Base-by-base conservation (phyloP, 1,284 basidiomycete species). In the Boletus hoseneyae region DNA sequence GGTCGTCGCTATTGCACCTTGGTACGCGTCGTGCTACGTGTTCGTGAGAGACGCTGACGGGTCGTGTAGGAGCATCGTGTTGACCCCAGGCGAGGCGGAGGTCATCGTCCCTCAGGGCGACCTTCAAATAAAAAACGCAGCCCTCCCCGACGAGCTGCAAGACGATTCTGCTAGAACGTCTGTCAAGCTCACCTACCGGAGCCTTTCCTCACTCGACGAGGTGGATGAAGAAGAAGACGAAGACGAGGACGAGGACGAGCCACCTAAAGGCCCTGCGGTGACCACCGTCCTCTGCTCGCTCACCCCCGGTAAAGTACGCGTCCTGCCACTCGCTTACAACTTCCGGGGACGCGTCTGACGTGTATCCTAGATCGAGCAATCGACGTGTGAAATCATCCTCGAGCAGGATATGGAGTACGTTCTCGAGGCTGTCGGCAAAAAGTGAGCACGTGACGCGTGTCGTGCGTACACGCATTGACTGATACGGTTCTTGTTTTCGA, bases 341-440 rank as follows among this genome's bases (percentile, higher is more conserved):
- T 7, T 11, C 25, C 21, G 3, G 21, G 16, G 36, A 49, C 54
- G 53, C 45, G 51, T 50, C 48, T 51, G 40, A 50, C 52, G 32
- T 32, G 34, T 23, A 23, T 43, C 15, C 9, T 52, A 92, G 90
- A 82, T 86, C 57, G 93, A 96, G 69, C 92, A 96, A 69, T 77
- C 83, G 10, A 72, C 77, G 23, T 76, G 90, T 51, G 83, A 93
- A 65, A 72, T 97, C 45, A 79, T 86, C 48, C 81, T 97, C 51
- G 79, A 85, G 55, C 79, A 82, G 53, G 87, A 89, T 27, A 82
- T 85, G 50, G 78, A 82, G 47, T 84, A 80, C 54, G 59, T 74
- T 37, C 83, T 97, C 67, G 83, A 92, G 64, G 75, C 85, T 43
- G 78, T 85, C 39, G 95, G 94, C 52, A 86, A 92, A 71, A 96